These are phyloP conservation scores for Lactifluus subvellereus DNA, from an alignment of 768 basidiomycete genomes.

Conservation along the genomic window DNA sequence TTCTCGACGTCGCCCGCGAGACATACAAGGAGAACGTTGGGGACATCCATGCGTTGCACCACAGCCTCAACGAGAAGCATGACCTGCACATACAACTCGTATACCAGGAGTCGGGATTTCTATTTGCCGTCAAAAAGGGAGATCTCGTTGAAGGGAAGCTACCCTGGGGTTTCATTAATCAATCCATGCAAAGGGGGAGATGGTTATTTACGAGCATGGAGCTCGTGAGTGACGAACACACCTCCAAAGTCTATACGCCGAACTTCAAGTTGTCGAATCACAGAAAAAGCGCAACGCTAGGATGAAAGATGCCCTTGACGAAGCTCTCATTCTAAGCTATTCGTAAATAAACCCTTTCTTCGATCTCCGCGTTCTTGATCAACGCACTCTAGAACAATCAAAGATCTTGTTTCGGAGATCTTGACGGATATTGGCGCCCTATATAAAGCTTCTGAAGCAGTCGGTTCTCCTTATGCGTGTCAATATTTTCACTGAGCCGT, in stretches of 20 bases:
- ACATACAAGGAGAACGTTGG: constrained; percentile 91
- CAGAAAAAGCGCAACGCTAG: constrained; percentile 86
- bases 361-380: background rate
- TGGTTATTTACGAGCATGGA: constrained; percentile 77
- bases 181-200: constrained; percentile 58
- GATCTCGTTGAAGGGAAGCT: constrained; percentile 58
- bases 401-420: constrained; percentile 67
- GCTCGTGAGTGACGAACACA: constrained; percentile 46
- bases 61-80: constrained; percentile 53
- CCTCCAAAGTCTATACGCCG: background rate
- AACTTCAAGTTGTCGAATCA: background rate
- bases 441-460: constrained; percentile 89
- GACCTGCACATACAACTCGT: constrained; percentile 58
- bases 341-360: constrained; percentile 39
- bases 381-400: constrained; percentile 56
- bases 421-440: constrained; percentile 69
- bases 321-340: constrained; percentile 80
- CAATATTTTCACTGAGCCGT: background rate
- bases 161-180: constrained; percentile 68
- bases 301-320: constrained; percentile 88
- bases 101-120: constrained; percentile 71
- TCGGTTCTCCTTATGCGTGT: constrained; percentile 31
- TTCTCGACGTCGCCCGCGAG: constrained; percentile 92
- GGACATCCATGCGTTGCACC: constrained; percentile 73
- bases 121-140: constrained; percentile 62